Conservation (phyloP, 257 asterid species). For the Solanum pennellii region DNA sequence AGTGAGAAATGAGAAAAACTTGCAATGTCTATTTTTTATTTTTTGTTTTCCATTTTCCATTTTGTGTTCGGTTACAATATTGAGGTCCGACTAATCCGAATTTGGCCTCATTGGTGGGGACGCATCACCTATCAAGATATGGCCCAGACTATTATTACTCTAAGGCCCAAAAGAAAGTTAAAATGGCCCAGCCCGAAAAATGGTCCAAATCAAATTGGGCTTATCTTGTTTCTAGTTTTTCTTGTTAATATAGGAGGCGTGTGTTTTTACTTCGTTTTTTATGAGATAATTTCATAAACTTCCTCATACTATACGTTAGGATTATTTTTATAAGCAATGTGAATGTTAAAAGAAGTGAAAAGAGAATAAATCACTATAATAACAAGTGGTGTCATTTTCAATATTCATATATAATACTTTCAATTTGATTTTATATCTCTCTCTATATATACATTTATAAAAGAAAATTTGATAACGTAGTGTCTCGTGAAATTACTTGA, state of each 20-base stretch:
- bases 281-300: too few relatives aligned
- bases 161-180: background rate
- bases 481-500: background rate
- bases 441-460: background rate
- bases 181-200: background rate
- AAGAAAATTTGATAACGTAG: background rate
- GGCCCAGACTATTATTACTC: background rate
- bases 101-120: background rate
- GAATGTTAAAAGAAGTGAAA: background rate
- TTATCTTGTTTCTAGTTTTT: background rate
- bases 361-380: background rate
- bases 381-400: background rate
- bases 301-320: background rate
- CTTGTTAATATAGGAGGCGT: background rate
- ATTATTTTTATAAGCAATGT: background rate
- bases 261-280: background rate
- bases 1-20: background rate
- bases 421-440: background rate
- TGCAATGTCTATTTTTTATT: background rate
- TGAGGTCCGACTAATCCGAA: background rate
- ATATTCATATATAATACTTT: background rate
- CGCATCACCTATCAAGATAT: background rate
- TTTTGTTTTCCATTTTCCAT: too few relatives aligned
- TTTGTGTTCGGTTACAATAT: too few relatives aligned
- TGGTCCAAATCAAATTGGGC: background rate